Evolutionary conservation across 1,284 basidiomycete species (phyloP).

Genomic region (Apiotrichum porosum): DNA sequence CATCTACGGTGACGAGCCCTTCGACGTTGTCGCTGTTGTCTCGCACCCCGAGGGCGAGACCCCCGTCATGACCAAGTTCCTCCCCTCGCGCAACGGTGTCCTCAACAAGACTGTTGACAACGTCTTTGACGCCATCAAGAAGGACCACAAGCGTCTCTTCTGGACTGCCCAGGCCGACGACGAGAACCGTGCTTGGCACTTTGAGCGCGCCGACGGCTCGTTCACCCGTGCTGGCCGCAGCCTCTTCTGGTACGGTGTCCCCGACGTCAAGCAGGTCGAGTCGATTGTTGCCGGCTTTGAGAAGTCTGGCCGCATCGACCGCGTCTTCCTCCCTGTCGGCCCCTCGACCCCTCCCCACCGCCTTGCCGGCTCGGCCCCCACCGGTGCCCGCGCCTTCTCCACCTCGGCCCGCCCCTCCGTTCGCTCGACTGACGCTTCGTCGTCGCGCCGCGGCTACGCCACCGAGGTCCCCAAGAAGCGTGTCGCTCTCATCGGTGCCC

Average conservation of each 20-base stretch:
- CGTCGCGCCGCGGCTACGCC: slow-evolving; percentile 48
- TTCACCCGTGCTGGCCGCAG: slow-evolving; percentile 89
- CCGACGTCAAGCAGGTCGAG: slow-evolving; percentile 90
- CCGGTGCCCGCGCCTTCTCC: slow-evolving; percentile 62
- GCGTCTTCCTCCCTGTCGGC: slow-evolving; percentile 85
- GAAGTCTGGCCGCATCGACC: slow-evolving; percentile 74
- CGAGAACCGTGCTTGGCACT: slow-evolving; percentile 96
- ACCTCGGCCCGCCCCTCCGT: slow-evolving; percentile 59
- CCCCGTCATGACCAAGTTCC: slow-evolving; percentile 88
- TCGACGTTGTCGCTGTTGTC: slow-evolving; percentile 92
- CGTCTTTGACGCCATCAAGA: slow-evolving; percentile 91
- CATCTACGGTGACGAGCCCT: slow-evolving; percentile 95
- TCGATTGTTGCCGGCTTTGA: slow-evolving; percentile 77
- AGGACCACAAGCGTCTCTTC: slow-evolving; percentile 90
- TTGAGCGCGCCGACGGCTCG: slow-evolving; percentile 94
- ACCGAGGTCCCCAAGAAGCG: slow-evolving; percentile 68
- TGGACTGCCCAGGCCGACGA: slow-evolving; percentile 96
- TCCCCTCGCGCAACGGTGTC: slow-evolving; percentile 79
- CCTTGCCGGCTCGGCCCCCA: slow-evolving; percentile 43
- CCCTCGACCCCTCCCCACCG: slow-evolving; percentile 67
- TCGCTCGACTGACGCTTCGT: slow-evolving; percentile 52
- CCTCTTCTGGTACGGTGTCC: slow-evolving; percentile 96
- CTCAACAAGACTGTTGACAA: slow-evolving; percentile 96
- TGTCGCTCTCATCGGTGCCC: slow-evolving; percentile 90
- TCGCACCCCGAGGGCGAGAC: slow-evolving; percentile 84